Evolutionary conservation across 148 eudicot species (phyloP), one percentile per base, ranked within the genome.

Genomic region (Camellia japonica): DNA sequence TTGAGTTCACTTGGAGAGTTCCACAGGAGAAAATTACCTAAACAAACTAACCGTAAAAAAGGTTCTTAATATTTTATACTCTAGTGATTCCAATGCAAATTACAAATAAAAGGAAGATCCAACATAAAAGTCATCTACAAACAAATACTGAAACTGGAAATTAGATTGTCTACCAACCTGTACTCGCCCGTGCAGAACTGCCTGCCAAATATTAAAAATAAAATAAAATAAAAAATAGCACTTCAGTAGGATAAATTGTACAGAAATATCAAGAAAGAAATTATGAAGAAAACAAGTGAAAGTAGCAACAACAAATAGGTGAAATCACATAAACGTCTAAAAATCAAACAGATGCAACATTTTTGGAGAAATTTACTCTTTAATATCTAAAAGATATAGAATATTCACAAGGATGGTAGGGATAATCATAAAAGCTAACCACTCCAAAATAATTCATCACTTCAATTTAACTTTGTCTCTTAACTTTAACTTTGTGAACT

Each of bases 111-210:
- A 76, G 56, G 18, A 12, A 62, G 42, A 62, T 41, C 43, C 77
- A 6, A 6, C 2, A 52, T 16, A 76, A 51, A 72, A 76, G 77
- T 60, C 61, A 70, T 23, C 14, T 14, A 64, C n/a, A 59, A 76
- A 44, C 18, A 43, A 44, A 58, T 18, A 19, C 8, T 2, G 41
- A 19, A 83, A 81, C 42, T 9, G 73, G 20, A 74, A 54, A 75
- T 46, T 42, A 42, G 42, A 63, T 19, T 6, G 74, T 43, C 67
- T 1, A 84, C 85, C 74, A 80, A 94, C 98, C 97, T 94, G 90
- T 91, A 88, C 81, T 94, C 98, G 43, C 98, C 97, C 4, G 98
- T 94, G 88, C 98, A 94, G 80, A 94, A 91, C 86, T 94, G 98
- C 92, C 97, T 94, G 91, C 73, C 77, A 79, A 80, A 80, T 30